Evolutionary conservation across 176 grass and related monocot species (phyloP), one percentile per base, ranked within the genome.

Genomic region (Dendrocalamus sinicus): DNA sequence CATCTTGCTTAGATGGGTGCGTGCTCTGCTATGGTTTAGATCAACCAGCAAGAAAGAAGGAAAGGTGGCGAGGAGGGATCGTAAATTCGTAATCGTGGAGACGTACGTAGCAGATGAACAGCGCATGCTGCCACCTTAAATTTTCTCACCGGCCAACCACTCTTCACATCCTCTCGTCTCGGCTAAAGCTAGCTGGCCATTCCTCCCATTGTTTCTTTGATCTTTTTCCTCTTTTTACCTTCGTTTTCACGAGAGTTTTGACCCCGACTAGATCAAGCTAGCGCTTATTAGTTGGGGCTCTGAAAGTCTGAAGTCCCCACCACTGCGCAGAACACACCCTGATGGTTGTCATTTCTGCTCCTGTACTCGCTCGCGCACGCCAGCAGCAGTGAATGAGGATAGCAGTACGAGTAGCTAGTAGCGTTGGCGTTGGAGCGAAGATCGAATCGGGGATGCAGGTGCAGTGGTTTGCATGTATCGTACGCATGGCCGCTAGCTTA

Each of bases 111-210:
- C 66, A 12, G 73, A 23, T 73, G 74, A 73, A 84, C 64, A 83
- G 64, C 64, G 59, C 50, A 47, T 39, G 17, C 24, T 12, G 22
- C 73, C 43, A 19, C 66, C 30, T 79, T 89, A 61, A 89, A 89
- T 73, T 71, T 78, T 7, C 67, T 47, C 74, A 37, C 67, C 9
- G 35, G 55, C 73, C 86, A 65, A 23, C 80, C 0, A 52, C 37
- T 35, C 10, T 11, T 20, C 75, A 57, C 75, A 15, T 24, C 28
- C 50, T 39, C 50, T 5, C 4, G 22, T 24, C 58, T 12, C n/a
- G 4, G n/a, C 57, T 23, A 5, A 10, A 11, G 22, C 9, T 8
- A 65, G 59, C 77, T 22, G 13, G 24, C 9, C 24, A 14, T 28
- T 44, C 41, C 19, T 65, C 59, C 59, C 59, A 37, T 77, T 26